A percentile compares a stretch with the other conserved stretches of the same genome.
Evolutionary conservation across 2,329 filamentous ascomycete genomes (phyloP).

Genomic region (Karstenula rhodostoma): DNA sequence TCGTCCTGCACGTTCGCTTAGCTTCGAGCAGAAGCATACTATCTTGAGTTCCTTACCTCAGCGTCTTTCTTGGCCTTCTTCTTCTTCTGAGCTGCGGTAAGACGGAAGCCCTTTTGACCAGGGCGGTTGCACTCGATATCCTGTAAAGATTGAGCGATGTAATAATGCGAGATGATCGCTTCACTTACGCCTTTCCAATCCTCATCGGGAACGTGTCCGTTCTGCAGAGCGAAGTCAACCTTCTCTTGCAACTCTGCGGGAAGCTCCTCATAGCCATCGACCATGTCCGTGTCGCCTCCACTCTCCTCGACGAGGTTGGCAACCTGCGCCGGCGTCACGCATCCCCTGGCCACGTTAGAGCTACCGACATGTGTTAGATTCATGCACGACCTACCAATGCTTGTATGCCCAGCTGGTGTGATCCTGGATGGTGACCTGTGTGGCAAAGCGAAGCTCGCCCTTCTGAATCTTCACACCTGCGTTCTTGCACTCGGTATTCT

Average conservation of each 20-base stretch:
- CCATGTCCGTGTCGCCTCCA: slow-evolving; percentile 66
- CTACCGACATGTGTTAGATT: not conserved
- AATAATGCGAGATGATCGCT: slow-evolving; percentile 5
- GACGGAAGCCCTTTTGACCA: slow-evolving; percentile 70
- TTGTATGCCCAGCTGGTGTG: slow-evolving; percentile 77
- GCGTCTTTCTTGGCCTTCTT: slow-evolving; percentile 40
- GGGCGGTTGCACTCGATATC: slow-evolving; percentile 77
- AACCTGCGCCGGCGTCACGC: slow-evolving; percentile 80
- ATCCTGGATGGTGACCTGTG: slow-evolving; percentile 69
- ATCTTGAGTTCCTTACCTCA: slow-evolving; percentile 20
- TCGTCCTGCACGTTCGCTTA: slow-evolving; percentile 22
- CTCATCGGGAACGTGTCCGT: slow-evolving; percentile 82
- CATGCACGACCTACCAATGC: slow-evolving; percentile 74
- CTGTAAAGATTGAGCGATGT: slow-evolving; percentile 58
- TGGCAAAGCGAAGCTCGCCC: slow-evolving; percentile 74
- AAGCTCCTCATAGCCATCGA: slow-evolving; percentile 86
- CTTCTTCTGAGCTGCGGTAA: slow-evolving; percentile 42
- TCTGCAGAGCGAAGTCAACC: slow-evolving; percentile 72
- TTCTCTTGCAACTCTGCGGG: slow-evolving; percentile 74
- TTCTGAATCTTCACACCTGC: slow-evolving; percentile 75
- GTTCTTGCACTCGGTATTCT: slow-evolving; percentile 76
- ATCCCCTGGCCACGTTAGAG: slow-evolving; percentile 71
- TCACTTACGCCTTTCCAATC: slow-evolving; percentile 86
- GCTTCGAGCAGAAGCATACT: slow-evolving; percentile 11
- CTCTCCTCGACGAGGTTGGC: slow-evolving; percentile 68